Conservation (phyloP, 176 grass and related monocot genomes). For the Avena insularis region DNA sequence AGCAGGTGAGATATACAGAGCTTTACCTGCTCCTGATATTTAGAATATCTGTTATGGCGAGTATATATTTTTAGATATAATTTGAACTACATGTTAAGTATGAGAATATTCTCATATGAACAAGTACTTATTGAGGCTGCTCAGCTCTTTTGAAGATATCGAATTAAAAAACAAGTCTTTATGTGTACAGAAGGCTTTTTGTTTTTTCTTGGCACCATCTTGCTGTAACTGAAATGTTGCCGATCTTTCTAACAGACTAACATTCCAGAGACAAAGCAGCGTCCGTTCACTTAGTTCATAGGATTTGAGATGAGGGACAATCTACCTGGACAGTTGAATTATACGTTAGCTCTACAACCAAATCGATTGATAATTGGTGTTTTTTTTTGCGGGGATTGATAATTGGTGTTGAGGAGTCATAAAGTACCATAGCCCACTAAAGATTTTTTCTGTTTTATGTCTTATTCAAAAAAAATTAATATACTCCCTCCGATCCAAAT, state of each 20-base stretch:
- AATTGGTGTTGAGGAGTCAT: background rate
- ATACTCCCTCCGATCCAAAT: background rate
- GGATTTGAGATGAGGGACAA: background rate
- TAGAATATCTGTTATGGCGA: background rate
- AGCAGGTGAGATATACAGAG: conserved; percentile 57
- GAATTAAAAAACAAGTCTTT: background rate
- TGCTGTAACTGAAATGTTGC: conserved; percentile 16
- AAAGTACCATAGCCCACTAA: background rate
- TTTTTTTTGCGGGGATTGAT: background rate
- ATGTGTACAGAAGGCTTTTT: background rate
- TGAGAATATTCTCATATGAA: background rate
- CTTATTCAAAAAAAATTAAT: conserved; percentile 38
- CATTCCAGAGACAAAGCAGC: conserved; percentile 11
- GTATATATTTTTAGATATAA: conserved; percentile 1
- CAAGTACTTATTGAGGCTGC: conserved; percentile 8
- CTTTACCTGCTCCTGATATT: conserved; percentile 18
- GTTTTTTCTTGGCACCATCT: conserved; percentile 5
- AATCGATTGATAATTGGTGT: conserved; percentile 17
- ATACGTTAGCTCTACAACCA: background rate
- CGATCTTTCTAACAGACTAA: conserved; percentile 20
- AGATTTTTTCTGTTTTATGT: conserved; percentile 20
- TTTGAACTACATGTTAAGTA: conserved; percentile 11
- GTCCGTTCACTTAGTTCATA: background rate
- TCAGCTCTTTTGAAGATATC: background rate
- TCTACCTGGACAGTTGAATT: background rate